A percentile compares a stretch with the other conserved stretches of the same genome.
phyloP scores from a whole-genome alignment of 345 rosid genomes.

The Gossypium herbaceum region DNA sequence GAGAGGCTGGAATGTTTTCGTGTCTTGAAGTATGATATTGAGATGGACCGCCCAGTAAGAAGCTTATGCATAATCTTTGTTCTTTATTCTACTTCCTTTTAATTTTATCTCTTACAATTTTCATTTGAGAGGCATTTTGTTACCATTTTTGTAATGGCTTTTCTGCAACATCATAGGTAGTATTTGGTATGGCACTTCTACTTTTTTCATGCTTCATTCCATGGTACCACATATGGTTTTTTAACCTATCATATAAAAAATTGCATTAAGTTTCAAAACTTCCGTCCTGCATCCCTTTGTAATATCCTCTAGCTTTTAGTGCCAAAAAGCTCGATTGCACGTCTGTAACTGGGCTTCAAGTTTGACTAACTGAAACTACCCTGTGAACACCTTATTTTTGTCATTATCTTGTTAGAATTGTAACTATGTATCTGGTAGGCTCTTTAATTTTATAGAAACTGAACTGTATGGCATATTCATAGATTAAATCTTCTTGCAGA shows the following conservation, averaged over 20 bases:
- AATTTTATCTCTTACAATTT: neutral
- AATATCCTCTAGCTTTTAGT: neutral
- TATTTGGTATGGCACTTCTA: neutral
- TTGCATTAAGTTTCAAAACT: neutral
- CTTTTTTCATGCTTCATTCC: neutral
- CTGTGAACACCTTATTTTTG: neutral
- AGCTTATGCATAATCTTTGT: constrained; percentile 1
- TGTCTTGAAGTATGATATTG: constrained; percentile 83
- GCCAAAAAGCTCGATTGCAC: neutral
- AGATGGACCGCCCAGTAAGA: constrained; percentile 79
- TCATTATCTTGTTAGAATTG: neutral
- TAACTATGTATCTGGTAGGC: neutral
- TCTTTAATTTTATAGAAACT: constrained; percentile 9
- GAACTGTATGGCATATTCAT: constrained; percentile 9
- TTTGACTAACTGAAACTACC: neutral
- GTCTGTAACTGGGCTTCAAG: neutral
- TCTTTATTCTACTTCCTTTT: neutral
- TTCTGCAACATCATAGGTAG: neutral
- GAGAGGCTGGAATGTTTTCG: constrained; percentile 92
- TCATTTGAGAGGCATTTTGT: neutral
- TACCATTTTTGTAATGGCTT: too few species aligned
- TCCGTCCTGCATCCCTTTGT: neutral
- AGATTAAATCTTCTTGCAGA: constrained; percentile 38
- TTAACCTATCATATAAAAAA: neutral
- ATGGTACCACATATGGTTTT: neutral